Evolutionary conservation across 2,329 filamentous ascomycete species (phyloP).

Genomic region (Apiospora malaysiana): DNA sequence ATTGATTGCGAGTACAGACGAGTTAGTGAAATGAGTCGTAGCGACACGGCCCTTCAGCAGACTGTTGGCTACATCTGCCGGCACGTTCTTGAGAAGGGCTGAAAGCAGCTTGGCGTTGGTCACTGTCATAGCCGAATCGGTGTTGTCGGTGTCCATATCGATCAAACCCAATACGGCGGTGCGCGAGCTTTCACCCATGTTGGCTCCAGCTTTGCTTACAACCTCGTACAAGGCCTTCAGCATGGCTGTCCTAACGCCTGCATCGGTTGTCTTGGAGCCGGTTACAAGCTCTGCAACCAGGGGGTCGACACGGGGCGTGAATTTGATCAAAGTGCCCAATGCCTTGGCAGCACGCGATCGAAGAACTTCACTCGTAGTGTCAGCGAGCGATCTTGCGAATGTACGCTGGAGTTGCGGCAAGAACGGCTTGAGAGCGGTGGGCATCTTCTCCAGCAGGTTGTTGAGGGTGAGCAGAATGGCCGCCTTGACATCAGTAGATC

Average conservation of each 20-base stretch:
- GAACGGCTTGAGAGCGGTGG: constrained; percentile 93
- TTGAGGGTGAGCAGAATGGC: constrained; percentile 94
- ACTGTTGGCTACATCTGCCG: constrained; percentile 68
- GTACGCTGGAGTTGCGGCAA: constrained; percentile 94
- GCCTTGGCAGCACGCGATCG: constrained; percentile 91
- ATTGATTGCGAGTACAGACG: constrained; percentile 87
- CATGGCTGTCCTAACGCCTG: constrained; percentile 93
- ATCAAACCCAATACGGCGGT: constrained; percentile 87
- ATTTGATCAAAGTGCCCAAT: constrained; percentile 90
- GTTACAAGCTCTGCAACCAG: constrained; percentile 90
- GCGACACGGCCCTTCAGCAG: constrained; percentile 77
- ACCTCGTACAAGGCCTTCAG: constrained; percentile 96
- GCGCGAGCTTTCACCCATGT: constrained; percentile 92
- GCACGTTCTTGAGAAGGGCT: constrained; percentile 85
- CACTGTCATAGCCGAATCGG: constrained; percentile 79
- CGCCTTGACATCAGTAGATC: constrained; percentile 93
- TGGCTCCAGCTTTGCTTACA: constrained; percentile 89
- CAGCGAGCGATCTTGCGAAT: constrained; percentile 94
- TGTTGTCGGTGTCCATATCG: constrained; percentile 80
- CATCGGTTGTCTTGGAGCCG: constrained; percentile 89
- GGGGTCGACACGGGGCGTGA: constrained; percentile 94
- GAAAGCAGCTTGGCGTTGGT: constrained; percentile 91
- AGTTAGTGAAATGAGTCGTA: constrained; percentile 73
- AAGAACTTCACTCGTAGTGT: constrained; percentile 87
- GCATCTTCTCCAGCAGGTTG: constrained; percentile 95